A percentile compares a stretch with the other conserved stretches of the same genome.
phyloP scores from a whole-genome alignment of 768 basidiomycete genomes.

The Collybia sordida region DNA sequence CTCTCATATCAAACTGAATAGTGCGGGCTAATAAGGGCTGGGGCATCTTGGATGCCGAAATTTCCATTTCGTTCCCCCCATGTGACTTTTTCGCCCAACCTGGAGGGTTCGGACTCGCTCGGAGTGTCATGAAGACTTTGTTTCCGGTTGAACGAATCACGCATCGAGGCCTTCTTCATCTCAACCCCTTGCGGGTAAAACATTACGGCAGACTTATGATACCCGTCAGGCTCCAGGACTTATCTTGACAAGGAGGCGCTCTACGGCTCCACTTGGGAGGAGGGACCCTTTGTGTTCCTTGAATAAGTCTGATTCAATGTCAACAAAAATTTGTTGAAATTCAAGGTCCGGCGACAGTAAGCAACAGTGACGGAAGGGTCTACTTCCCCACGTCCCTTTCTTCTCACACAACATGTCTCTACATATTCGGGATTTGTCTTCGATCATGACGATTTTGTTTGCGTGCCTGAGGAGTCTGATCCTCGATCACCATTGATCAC shows the following conservation, averaged over 20 bases:
- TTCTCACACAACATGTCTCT: constrained; percentile 5
- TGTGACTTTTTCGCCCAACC: constrained; percentile 10
- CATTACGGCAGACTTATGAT: constrained; percentile 5
- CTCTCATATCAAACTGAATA: no score
- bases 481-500: constrained; percentile 26
- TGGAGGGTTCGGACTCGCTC: constrained; percentile 5
- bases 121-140: constrained; percentile 2
- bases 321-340: constrained; percentile 1
- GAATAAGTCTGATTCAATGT: constrained; percentile 2
- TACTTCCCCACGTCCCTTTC: constrained; percentile 3
- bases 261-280: constrained; percentile 8
- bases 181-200: constrained; percentile 3
- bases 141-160: constrained; percentile 16
- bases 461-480: constrained; percentile 30
- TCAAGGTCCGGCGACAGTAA: constrained; percentile 8
- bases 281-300: neutral
- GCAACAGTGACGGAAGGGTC: constrained; percentile 9
- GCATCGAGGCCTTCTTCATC: constrained; percentile 8
- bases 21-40: neutral
- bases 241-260: constrained; percentile 3
- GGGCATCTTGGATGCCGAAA: neutral
- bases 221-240: neutral
- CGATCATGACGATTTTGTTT: constrained; percentile 33
- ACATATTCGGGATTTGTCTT: constrained; percentile 22
- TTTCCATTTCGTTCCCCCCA: constrained; percentile 2